Conservation (phyloP, 202 grass and related monocot species). For the Brachypodium distachyon region DNA sequence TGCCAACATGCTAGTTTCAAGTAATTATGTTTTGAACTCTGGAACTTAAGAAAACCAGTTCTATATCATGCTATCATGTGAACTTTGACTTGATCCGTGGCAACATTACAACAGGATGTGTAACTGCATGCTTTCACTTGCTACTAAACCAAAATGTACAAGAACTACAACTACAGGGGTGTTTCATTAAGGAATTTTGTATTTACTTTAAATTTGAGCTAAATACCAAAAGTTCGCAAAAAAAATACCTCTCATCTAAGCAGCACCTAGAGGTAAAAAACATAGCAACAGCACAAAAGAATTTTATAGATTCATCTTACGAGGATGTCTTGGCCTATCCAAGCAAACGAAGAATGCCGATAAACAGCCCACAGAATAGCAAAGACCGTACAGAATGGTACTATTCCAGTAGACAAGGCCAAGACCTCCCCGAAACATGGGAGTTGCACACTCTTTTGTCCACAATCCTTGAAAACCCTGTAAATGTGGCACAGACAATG, state of each 20-base stretch:
- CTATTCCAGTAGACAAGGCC: constrained; percentile 46
- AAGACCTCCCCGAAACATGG: constrained; percentile 59
- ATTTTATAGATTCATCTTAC: constrained; percentile 32
- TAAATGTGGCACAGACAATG: constrained; percentile 11
- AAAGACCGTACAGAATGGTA: constrained; percentile 59
- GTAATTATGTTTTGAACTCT: not conserved
- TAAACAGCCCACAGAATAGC: constrained; percentile 81
- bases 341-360: constrained; percentile 71
- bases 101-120: not conserved
- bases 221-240: not conserved
- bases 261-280: not conserved
- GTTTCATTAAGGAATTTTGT: not conserved
- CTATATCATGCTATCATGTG: not conserved
- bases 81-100: not conserved
- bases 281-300: not conserved
- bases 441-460: constrained; percentile 44
- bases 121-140: not conserved
- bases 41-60: not conserved
- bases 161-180: not conserved
- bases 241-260: not conserved
- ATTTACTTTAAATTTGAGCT: not conserved
- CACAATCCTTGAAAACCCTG: constrained; percentile 76
- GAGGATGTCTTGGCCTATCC: constrained; percentile 95
- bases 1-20: not conserved
- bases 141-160: not conserved